Percentiles rank a stretch among this genome's conserved stretches.
Evolutionary conservation across 1,284 basidiomycete species (phyloP).

Genomic region (Rhizoctonia solani): DNA sequence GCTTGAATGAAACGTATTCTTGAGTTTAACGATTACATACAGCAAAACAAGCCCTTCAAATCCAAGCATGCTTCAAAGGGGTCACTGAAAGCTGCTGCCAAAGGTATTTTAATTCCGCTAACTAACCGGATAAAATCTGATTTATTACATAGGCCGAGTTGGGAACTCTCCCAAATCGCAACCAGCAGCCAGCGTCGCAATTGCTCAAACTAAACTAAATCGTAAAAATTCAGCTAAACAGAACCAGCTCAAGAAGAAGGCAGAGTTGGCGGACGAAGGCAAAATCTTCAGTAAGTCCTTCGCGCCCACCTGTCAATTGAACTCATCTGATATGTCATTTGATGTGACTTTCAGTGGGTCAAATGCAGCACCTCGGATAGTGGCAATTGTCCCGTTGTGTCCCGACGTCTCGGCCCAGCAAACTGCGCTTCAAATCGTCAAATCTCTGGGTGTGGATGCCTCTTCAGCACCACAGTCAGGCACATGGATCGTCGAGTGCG

Average conservation of each 20-base stretch:
- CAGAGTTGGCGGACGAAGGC: constrained; percentile 67
- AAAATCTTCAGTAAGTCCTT: constrained; percentile 61
- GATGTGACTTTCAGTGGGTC: constrained; percentile 54
- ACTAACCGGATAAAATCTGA: too few species aligned
- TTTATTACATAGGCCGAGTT: constrained; percentile 63
- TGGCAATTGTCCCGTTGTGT: constrained; percentile 77
- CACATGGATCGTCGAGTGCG: constrained; percentile 69
- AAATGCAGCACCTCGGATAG: constrained; percentile 78
- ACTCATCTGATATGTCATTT: too few species aligned
- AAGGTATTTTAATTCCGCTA: too few species aligned
- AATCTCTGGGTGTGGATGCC: constrained; percentile 62
- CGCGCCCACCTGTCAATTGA: too few species aligned
- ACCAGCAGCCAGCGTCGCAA: constrained; percentile 43
- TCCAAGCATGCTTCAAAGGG: constrained; percentile 87
- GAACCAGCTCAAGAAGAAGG: constrained; percentile 69
- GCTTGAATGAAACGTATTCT: constrained; percentile 1
- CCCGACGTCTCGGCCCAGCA: constrained; percentile 62
- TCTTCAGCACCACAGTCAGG: constrained; percentile 59
- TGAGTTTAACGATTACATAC: constrained; percentile 3
- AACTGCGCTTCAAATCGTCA: constrained; percentile 64
- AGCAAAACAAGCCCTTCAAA: constrained; percentile 91
- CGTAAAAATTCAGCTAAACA: constrained; percentile 82
- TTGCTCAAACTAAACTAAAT: constrained; percentile 65
- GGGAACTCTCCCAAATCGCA: constrained; percentile 58
- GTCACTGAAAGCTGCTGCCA: constrained; percentile 76